Conservation (phyloP, 2,329 filamentous ascomycete genomes). For the Emmonsiellopsis sp. region DNA sequence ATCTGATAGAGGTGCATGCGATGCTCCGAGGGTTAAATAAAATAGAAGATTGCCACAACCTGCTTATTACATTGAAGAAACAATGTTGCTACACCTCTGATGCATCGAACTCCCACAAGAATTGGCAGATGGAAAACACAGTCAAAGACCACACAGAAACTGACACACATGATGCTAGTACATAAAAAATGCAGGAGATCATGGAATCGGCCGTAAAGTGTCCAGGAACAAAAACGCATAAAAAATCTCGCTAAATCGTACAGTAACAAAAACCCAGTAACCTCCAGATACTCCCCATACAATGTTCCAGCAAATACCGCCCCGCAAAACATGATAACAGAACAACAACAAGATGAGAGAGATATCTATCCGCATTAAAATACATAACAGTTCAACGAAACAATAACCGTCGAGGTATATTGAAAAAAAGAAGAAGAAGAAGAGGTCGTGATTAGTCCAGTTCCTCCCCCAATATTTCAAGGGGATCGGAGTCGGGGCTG, state of each 20-base stretch:
- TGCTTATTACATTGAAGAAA: too few species aligned
- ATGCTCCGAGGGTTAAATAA: too few species aligned
- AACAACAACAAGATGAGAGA: not conserved
- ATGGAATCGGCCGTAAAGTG: too few species aligned
- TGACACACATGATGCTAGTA: too few species aligned
- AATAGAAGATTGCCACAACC: too few species aligned
- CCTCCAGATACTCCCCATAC: not conserved
- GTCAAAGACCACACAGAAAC: too few species aligned
- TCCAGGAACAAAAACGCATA: too few species aligned
- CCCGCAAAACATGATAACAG: not conserved
- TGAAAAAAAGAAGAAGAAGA: not conserved
- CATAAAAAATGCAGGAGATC: too few species aligned
- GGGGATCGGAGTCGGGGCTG: slow-evolving; percentile 9
- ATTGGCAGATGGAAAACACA: too few species aligned
- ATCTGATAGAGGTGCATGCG: not conserved
- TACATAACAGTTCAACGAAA: not conserved
- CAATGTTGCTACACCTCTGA: too few species aligned
- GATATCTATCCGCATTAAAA: not conserved
- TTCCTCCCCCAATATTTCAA: not conserved
- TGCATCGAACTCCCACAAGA: too few species aligned
- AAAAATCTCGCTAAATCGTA: not conserved
- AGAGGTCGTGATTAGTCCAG: not conserved
- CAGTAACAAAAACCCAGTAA: not conserved
- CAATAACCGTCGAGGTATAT: not conserved
- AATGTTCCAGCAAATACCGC: not conserved